Evolutionary conservation across 148 eudicot species (phyloP).

Genomic region (Talinum fruticosum): DNA sequence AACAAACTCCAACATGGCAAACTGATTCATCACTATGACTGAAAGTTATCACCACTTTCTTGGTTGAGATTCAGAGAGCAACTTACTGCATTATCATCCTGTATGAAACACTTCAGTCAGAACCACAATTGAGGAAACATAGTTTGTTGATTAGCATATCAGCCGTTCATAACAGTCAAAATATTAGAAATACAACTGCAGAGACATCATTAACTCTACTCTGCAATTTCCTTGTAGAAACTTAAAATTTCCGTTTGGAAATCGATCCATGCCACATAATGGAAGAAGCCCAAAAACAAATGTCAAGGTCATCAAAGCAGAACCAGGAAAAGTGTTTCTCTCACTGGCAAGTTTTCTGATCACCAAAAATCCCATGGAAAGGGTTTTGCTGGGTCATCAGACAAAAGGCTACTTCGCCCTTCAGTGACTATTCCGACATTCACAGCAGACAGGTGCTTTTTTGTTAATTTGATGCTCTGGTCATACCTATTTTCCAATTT

Average conservation of each 20-base stretch:
- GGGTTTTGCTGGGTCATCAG: not conserved
- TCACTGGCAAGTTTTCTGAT: not conserved
- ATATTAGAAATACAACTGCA: not conserved
- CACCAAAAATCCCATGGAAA: not conserved
- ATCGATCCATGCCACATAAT: not conserved
- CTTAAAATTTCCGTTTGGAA: not conserved
- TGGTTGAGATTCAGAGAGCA: slow-evolving; percentile 8
- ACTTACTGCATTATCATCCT: slow-evolving; percentile 24
- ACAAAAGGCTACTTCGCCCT: not conserved
- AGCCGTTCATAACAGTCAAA: not conserved
- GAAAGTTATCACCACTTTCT: not conserved
- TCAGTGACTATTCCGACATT: not conserved
- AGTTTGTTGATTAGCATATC: not conserved
- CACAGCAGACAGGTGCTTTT: not conserved
- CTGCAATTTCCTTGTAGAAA: not conserved
- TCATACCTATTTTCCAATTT: too few relatives aligned
- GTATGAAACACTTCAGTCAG: slow-evolving; percentile 3
- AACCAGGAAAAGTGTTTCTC: not conserved
- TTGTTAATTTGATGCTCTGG: too few relatives aligned
- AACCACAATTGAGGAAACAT: not conserved
- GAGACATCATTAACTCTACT: not conserved
- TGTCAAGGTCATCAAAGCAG: not conserved
- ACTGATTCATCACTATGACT: not conserved
- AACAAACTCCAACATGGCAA: not conserved
- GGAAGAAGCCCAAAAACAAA: not conserved